Conservation (phyloP, 2,329 filamentous ascomycete genomes). For the Ascochyta fabae region DNA sequence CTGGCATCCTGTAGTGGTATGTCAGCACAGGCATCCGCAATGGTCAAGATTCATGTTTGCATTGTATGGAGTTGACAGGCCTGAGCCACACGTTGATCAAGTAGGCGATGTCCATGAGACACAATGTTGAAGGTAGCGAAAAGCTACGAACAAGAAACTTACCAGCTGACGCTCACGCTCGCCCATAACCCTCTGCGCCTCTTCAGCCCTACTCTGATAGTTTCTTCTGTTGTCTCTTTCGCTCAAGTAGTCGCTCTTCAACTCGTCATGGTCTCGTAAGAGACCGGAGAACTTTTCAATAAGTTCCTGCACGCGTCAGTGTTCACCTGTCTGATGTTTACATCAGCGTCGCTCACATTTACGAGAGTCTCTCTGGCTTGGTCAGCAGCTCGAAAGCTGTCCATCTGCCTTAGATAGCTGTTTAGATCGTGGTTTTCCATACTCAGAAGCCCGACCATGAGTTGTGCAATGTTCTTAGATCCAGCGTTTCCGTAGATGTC, state of each 20-base stretch:
- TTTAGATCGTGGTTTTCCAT: conserved; percentile 31
- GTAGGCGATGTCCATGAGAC: background rate
- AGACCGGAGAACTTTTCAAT: conserved; percentile 36
- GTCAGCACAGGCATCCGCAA: conserved; percentile 2
- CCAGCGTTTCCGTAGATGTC: background rate
- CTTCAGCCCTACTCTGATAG: conserved; percentile 37
- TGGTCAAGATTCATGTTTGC: no score
- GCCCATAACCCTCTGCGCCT: conserved; percentile 25
- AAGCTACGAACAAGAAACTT: conserved; percentile 6
- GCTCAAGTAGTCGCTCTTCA: conserved; percentile 41
- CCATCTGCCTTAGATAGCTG: conserved; percentile 37
- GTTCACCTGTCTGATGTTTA: conserved; percentile 19
- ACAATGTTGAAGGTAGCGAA: background rate
- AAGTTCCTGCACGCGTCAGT: conserved; percentile 39
- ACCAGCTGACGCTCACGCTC: conserved; percentile 38
- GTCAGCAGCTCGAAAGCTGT: conserved; percentile 45
- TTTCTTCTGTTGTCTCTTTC: conserved; percentile 42
- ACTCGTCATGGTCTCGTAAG: conserved; percentile 31
- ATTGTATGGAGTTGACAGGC: background rate
- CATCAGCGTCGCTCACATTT: conserved; percentile 23
- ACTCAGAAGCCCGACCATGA: conserved; percentile 9
- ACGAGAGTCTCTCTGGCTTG: conserved; percentile 46
- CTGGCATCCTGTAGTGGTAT: conserved; percentile 36
- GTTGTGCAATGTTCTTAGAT: background rate
- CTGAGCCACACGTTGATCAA: background rate